Conservation (phyloP, 352 stramenopile species). For the Pythium graminicola region DNA sequence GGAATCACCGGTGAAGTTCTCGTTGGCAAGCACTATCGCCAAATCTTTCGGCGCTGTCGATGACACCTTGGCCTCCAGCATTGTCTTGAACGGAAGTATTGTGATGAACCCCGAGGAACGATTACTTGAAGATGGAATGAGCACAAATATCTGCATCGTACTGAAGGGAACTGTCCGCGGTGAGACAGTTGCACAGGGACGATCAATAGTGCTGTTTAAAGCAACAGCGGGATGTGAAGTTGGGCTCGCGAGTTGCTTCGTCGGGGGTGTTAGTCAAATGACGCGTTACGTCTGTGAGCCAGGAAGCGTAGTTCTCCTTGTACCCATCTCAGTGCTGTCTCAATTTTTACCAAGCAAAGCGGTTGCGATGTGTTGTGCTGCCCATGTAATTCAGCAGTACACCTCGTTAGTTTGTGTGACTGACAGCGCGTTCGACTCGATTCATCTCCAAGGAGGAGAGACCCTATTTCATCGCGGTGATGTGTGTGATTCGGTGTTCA, state of each 20-base stretch:
- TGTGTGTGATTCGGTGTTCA: conserved; percentile 74
- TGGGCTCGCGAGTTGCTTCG: conserved; percentile 57
- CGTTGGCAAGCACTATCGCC: not conserved
- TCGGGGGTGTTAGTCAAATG: conserved; percentile 35
- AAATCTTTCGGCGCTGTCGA: conserved; percentile 9
- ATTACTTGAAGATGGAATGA: conserved; percentile 8
- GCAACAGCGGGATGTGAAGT: conserved; percentile 57
- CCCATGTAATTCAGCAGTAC: conserved; percentile 67
- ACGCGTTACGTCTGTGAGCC: conserved; percentile 46
- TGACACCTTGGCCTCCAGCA: conserved; percentile 1
- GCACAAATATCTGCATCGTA: conserved; percentile 44
- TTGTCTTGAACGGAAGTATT: conserved; percentile 2
- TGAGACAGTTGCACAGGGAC: conserved; percentile 35
- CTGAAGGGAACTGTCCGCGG: conserved; percentile 48
- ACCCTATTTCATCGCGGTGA: conserved; percentile 74
- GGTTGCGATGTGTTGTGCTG: conserved; percentile 46
- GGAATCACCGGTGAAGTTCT: not conserved
- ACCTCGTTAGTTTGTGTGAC: conserved; percentile 58
- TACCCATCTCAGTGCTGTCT: conserved; percentile 51
- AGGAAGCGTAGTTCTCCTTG: conserved; percentile 40
- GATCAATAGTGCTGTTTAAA: conserved; percentile 44
- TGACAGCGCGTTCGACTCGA: conserved; percentile 78
- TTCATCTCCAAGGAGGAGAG: conserved; percentile 78
- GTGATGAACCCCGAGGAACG: conserved; percentile 13
- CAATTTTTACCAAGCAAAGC: conserved; percentile 45